phyloP scores from a whole-genome alignment of 148 eudicot species.

The Nyssa sinensis region DNA sequence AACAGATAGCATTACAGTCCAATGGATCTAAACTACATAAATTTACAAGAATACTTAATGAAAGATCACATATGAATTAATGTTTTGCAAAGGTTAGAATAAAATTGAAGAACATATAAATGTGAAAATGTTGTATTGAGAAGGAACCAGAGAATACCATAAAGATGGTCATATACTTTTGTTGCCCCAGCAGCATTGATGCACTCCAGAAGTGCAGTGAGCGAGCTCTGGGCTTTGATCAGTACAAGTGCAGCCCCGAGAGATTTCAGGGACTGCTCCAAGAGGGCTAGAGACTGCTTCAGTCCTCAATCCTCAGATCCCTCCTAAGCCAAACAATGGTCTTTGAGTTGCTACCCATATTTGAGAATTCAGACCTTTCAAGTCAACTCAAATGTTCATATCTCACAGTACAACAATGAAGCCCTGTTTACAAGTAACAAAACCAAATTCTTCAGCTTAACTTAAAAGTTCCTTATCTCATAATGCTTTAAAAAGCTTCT shows the following conservation, averaged over 20 bases:
- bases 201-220: constrained; percentile 74
- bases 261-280: constrained; percentile 69
- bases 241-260: constrained; percentile 72
- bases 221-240: constrained; percentile 67
- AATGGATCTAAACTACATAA: not conserved
- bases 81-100: not conserved
- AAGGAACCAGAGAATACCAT: constrained; percentile 56
- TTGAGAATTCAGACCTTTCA: constrained; percentile 7
- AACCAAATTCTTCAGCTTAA: constrained; percentile 1
- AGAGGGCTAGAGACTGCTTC: constrained; percentile 74
- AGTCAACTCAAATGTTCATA: constrained; percentile 3
- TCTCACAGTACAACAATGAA: not conserved
- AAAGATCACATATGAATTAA: not conserved
- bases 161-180: constrained; percentile 79
- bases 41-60: not conserved
- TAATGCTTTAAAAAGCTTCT: not conserved
- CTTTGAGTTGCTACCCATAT: constrained; percentile 49
- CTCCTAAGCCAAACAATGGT: constrained; percentile 96
- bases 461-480: not conserved
- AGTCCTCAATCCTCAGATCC: constrained; percentile 94
- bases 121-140: not conserved
- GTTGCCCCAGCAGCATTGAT: constrained; percentile 73
- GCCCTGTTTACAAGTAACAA: too few relatives aligned
- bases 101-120: not conserved
- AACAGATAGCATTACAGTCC: not conserved